Evolutionary conservation across 352 stramenopile species (phyloP).

Genomic region (Phytophthora lateralis): DNA sequence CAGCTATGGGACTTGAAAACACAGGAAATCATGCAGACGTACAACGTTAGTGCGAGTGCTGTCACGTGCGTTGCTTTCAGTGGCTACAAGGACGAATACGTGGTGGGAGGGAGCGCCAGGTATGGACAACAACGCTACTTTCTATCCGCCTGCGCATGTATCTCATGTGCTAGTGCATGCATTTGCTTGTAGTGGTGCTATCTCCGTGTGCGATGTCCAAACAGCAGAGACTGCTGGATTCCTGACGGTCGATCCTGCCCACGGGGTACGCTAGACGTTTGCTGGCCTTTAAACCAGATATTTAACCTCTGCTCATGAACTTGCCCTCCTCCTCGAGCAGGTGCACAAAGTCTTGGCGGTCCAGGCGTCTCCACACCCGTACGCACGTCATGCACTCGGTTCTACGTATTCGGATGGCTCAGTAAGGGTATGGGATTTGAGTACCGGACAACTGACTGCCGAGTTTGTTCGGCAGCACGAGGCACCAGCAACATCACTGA

Average conservation of each 20-base stretch:
- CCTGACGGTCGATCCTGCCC: slow-evolving; percentile 50
- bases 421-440: slow-evolving; percentile 71
- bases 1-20: slow-evolving; percentile 81
- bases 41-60: slow-evolving; percentile 62
- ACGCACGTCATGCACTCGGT: slow-evolving; percentile 57
- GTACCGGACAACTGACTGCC: slow-evolving; percentile 52
- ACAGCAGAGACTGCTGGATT: slow-evolving; percentile 55
- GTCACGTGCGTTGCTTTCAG: slow-evolving; percentile 72
- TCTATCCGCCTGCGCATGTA: background rate
- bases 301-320: background rate
- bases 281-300: background rate
- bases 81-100: slow-evolving; percentile 75
- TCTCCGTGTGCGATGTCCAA: slow-evolving; percentile 71
- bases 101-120: slow-evolving; percentile 74
- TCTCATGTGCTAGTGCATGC: background rate
- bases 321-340: slow-evolving; percentile 20
- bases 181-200: slow-evolving; percentile 44
- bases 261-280: slow-evolving; percentile 31
- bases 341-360: slow-evolving; percentile 60
- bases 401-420: slow-evolving; percentile 67
- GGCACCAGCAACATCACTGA: slow-evolving; percentile 54
- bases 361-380: slow-evolving; percentile 66
- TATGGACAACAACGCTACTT: slow-evolving; percentile 16
- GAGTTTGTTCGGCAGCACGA: slow-evolving; percentile 68
- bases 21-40: slow-evolving; percentile 70